Percentiles rank a stretch among this genome's conserved stretches.
These are phyloP conservation scores for Lactarius psammicola DNA, from an alignment of 768 basidiomycete species.

Conservation along the genomic window DNA sequence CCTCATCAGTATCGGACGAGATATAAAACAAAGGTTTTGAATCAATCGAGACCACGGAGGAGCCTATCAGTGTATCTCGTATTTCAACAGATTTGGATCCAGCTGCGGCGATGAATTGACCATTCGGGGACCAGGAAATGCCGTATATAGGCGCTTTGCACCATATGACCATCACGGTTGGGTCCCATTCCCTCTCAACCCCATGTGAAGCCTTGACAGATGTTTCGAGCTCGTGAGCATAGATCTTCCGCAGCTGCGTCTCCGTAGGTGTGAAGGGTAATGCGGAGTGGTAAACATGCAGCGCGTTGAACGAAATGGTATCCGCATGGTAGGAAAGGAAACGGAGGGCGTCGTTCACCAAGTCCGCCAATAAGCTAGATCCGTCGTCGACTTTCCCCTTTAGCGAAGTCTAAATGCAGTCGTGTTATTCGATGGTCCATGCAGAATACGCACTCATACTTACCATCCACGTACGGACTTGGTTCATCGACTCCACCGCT, in stretches of 20 bases:
- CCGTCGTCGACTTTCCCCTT: no score
- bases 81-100: background rate
- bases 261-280: background rate
- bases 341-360: no score
- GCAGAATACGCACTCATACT: no score
- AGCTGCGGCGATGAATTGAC: background rate
- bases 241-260: background rate
- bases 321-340: no score
- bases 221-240: background rate
- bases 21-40: no score
- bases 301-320: background rate
- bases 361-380: no score
- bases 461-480: no score
- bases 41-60: background rate
- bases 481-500: no score
- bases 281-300: background rate
- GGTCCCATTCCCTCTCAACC: background rate
- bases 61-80: background rate
- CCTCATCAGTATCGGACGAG: no score
- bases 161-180: background rate
- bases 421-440: no score
- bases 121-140: background rate
- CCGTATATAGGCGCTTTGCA: background rate
- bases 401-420: no score
- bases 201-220: background rate